phyloP scores from a whole-genome alignment of 768 basidiomycete genomes.

The Pilatotrama ljubarskyi region DNA sequence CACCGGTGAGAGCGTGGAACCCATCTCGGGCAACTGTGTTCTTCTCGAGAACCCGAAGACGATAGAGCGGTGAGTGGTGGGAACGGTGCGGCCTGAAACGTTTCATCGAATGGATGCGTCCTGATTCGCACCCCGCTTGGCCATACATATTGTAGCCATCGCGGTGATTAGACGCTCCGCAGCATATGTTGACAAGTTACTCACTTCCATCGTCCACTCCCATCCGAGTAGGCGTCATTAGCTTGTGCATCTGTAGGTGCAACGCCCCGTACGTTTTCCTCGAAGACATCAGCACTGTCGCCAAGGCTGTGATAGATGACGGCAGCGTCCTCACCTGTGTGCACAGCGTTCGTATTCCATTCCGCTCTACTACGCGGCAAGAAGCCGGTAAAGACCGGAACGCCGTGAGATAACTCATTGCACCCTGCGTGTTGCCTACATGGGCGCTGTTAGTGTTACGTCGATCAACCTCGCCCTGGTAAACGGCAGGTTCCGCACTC shows the following conservation, averaged over 20 bases:
- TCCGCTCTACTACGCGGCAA: not conserved
- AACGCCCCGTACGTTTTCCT: no score
- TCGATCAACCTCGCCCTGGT: constrained; percentile 1
- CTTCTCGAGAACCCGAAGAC: not conserved
- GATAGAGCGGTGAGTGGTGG: constrained; percentile 6
- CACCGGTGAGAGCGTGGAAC: constrained; percentile 12
- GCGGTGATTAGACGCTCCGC: constrained; percentile 1
- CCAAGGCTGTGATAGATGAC: no score
- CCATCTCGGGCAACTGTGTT: not conserved
- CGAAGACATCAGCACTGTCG: no score
- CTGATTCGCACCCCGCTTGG: not conserved
- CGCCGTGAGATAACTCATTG: not conserved
- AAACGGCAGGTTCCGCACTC: not conserved
- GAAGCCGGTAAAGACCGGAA: not conserved
- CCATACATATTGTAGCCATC: not conserved
- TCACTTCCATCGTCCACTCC: not conserved
- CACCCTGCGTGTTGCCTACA: not conserved
- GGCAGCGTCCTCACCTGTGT: no score
- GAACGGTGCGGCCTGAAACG: not conserved
- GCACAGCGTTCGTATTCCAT: no score
- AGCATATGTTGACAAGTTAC: constrained; percentile 6
- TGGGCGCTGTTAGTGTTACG: constrained; percentile 2
- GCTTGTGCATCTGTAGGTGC: no score
- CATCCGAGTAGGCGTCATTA: not conserved
- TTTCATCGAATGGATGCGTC: constrained; percentile 8